These are phyloP conservation scores for Chaetoceros tenuissimus DNA, from an alignment of 108 stramenopile genomes.

Conservation along the genomic window DNA sequence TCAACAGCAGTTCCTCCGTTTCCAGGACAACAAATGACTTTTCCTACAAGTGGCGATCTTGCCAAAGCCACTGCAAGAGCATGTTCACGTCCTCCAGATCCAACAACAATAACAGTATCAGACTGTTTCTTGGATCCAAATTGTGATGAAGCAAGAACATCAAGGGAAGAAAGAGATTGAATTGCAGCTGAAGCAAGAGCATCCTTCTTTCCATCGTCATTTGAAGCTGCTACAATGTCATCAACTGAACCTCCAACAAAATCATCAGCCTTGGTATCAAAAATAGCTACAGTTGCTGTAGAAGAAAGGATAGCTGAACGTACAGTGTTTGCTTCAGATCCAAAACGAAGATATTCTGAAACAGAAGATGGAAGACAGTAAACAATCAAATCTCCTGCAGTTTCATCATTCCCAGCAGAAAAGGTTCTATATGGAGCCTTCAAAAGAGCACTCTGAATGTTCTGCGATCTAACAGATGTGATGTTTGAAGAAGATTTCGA, in stretches of 20 bases:
- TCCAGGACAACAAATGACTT: constrained; percentile 74
- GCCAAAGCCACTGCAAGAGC: constrained; percentile 78
- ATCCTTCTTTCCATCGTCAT: constrained; percentile 13
- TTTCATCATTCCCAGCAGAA: constrained; percentile 15
- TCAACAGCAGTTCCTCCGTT: constrained; percentile 80
- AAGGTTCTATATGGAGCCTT: constrained; percentile 68
- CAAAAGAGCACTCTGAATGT: constrained; percentile 49
- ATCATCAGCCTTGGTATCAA: constrained; percentile 27
- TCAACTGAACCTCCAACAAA: constrained; percentile 31
- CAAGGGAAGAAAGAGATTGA: constrained; percentile 36
- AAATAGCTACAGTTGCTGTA: constrained; percentile 42
- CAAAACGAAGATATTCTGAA: constrained; percentile 59
- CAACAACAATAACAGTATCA: constrained; percentile 76
- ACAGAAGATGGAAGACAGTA: constrained; percentile 65
- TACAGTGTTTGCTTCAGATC: constrained; percentile 48
- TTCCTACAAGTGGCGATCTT: constrained; percentile 57
- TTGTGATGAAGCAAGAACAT: constrained; percentile 29
- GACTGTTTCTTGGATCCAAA: constrained; percentile 19
- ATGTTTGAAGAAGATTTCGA: constrained; percentile 33
- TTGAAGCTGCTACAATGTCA: constrained; percentile 14
- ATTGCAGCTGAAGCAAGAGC: constrained; percentile 31
- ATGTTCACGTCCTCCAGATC: constrained; percentile 83
- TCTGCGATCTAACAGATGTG: constrained; percentile 49
- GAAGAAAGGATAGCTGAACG: constrained; percentile 39
- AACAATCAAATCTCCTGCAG: constrained; percentile 25